Evolutionary conservation across 257 asterid genomes (phyloP).

Genomic region (Lantana camara): DNA sequence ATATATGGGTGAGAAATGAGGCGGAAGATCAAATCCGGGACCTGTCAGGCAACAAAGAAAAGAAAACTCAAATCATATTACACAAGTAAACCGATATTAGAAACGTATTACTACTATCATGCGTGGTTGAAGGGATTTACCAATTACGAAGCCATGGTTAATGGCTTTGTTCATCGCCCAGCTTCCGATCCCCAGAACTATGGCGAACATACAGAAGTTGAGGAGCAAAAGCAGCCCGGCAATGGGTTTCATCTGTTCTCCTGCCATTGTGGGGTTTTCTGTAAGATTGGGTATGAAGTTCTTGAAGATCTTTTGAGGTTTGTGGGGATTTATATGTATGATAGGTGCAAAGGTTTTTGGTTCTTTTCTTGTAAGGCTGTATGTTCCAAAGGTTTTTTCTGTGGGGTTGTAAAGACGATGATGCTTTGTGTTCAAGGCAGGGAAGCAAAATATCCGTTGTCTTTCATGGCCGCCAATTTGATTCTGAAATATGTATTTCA

Average conservation of each 20-base stretch:
- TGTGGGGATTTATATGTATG: constrained; percentile 36
- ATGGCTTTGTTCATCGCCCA: constrained; percentile 86
- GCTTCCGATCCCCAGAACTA: constrained; percentile 74
- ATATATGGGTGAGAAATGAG: constrained; percentile 83
- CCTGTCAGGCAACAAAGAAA: constrained; percentile 41
- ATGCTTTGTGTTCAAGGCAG: constrained; percentile 61
- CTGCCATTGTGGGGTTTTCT: constrained; percentile 51
- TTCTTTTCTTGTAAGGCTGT: constrained; percentile 87
- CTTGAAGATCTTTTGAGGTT: constrained; percentile 13
- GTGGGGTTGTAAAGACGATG: constrained; percentile 52
- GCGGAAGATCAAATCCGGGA: constrained; percentile 63
- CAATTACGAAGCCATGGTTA: constrained; percentile 74
- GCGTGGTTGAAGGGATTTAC: too few relatives aligned
- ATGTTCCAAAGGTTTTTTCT: constrained; percentile 30
- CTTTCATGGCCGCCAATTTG: constrained; percentile 31
- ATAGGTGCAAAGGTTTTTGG: constrained; percentile 29
- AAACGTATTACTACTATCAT: too few relatives aligned
- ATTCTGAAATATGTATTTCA: too few relatives aligned
- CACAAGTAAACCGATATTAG: too few relatives aligned
- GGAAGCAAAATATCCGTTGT: constrained; percentile 34
- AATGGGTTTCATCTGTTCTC: constrained; percentile 46
- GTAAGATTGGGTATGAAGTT: not conserved
- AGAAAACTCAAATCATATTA: not conserved
- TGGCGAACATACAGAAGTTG: constrained; percentile 83
- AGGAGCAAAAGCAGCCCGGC: constrained; percentile 74